A percentile compares a stretch with the other conserved stretches of the same genome.
Evolutionary conservation across 1,139 yeast species (phyloP).

Genomic region (Suhomyces taliae): DNA sequence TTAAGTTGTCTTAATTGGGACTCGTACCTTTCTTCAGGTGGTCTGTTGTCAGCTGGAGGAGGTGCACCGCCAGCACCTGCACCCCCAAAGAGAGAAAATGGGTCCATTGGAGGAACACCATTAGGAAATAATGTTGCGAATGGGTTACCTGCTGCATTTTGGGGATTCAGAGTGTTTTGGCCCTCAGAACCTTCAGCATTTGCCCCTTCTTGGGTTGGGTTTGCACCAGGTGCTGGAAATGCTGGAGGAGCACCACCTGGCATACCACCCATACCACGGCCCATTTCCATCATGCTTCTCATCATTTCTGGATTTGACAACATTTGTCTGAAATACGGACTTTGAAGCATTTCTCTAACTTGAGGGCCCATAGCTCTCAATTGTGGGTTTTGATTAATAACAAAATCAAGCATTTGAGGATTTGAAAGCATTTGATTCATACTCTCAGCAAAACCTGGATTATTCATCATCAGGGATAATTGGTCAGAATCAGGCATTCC

Average conservation of each 20-base stretch:
- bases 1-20: conserved; percentile 88
- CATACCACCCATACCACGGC: conserved; percentile 40
- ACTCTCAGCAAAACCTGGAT: conserved; percentile 77
- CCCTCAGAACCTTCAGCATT: conserved; percentile 11
- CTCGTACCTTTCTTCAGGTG: conserved; percentile 95
- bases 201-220: conserved; percentile 34
- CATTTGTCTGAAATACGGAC: conserved; percentile 83
- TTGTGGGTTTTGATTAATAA: conserved; percentile 83
- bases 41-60: conserved; percentile 65
- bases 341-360: conserved; percentile 80
- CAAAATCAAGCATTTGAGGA: conserved; percentile 79
- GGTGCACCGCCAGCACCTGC: conserved; percentile 23
- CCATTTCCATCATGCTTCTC: conserved; percentile 79
- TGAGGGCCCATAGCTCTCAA: conserved; percentile 87
- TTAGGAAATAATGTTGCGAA: conserved; percentile 38
- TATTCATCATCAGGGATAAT: conserved; percentile 69
- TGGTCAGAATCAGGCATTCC: conserved; percentile 75
- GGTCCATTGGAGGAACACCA: conserved; percentile 28
- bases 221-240: conserved; percentile 62
- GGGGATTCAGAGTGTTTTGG: conserved; percentile 2
- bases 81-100: conserved; percentile 22
- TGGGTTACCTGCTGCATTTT: conserved; percentile 31
- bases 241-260: conserved; percentile 17
- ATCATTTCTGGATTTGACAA: conserved; percentile 81
- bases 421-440: conserved; percentile 76